Conservation (phyloP, 768 basidiomycete genomes). For the Chlorophyllum brunneum region DNA sequence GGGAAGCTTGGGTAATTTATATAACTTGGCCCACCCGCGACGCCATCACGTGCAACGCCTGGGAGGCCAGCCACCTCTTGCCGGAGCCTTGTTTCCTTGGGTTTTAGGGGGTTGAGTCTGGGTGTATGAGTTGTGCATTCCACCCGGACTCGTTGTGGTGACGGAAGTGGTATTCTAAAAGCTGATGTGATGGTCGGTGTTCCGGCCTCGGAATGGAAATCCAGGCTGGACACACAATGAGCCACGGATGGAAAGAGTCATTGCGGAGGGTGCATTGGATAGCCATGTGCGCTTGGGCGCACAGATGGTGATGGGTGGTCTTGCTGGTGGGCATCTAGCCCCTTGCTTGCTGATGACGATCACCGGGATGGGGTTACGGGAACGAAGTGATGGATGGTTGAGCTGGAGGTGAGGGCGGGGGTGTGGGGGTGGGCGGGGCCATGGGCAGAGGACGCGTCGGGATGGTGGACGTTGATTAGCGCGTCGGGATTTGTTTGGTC, state of each 20-base stretch:
- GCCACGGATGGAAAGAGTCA: no score
- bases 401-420: neutral
- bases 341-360: neutral
- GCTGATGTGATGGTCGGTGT: no score
- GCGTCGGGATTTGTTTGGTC: conserved; percentile 11
- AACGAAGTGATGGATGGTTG: neutral
- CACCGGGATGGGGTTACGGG: neutral
- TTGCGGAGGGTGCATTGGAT: no score
- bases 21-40: conserved; percentile 4
- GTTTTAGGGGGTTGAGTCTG: no score
- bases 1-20: neutral
- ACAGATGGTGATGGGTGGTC: neutral
- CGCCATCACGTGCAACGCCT: conserved; percentile 20
- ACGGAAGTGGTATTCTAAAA: no score
- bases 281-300: no score
- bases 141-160: no score
- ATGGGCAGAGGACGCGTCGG: neutral
- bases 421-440: neutral
- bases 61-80: no score
- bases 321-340: neutral
- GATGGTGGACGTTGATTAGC: conserved; percentile 1
- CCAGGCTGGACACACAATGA: no score
- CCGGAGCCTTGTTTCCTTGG: no score
- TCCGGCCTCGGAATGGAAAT: no score
- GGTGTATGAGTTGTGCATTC: no score